Evolutionary conservation across 495 filamentous ascomycete species (phyloP).

Genomic region (Filosporella fistucella): DNA sequence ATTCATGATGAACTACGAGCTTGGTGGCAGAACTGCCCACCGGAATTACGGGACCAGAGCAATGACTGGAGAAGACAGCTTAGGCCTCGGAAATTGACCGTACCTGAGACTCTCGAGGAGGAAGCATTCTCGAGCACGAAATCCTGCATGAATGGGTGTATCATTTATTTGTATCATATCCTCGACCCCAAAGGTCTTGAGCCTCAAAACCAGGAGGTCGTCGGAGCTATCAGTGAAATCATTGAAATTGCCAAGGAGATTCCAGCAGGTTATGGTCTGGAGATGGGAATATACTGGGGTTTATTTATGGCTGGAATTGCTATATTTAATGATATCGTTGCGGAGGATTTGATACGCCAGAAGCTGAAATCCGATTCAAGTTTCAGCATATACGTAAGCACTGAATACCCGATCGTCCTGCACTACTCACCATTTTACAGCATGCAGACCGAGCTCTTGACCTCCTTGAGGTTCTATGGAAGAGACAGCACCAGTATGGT

Average conservation of each 20-base stretch:
- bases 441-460: conserved; percentile 20
- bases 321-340: conserved; percentile 20
- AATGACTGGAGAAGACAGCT: conserved; percentile 19
- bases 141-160: conserved; percentile 16
- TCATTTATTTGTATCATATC: conserved; percentile 22
- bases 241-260: conserved; percentile 20
- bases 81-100: conserved; percentile 19
- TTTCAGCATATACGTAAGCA: conserved; percentile 20
- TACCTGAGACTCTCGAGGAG: conserved; percentile 20
- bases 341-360: conserved; percentile 18
- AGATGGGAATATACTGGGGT: conserved; percentile 22
- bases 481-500: conserved; percentile 20
- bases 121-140: conserved; percentile 23
- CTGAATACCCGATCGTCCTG: neutral
- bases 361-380: conserved; percentile 17
- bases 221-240: conserved; percentile 15
- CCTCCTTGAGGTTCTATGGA: conserved; percentile 23
- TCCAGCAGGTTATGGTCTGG: conserved; percentile 21
- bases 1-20: conserved; percentile 7
- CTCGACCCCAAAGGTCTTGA: conserved; percentile 15
- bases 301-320: conserved; percentile 23
- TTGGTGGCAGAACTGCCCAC: conserved; percentile 17
- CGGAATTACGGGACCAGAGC: conserved; percentile 15
- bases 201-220: conserved; percentile 13
- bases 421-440: neutral